A percentile compares a stretch with the other conserved stretches of the same genome.
Conservation (phyloP, 768 basidiomycete genomes). For the Serpula lacrymans region DNA sequence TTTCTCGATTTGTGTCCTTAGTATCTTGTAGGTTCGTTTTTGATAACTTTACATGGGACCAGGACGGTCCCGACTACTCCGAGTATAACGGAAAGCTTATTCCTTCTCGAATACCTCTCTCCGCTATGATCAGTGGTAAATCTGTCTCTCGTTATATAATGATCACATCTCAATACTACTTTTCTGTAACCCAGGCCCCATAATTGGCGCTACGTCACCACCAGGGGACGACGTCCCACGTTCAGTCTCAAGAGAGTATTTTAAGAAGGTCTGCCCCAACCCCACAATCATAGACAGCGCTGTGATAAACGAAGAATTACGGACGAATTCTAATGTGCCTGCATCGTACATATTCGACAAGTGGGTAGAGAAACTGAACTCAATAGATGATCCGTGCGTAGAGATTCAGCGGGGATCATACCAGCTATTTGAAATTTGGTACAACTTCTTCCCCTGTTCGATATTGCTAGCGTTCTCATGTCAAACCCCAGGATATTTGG, state of each 20-base stretch:
- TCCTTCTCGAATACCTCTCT: constrained; percentile 53
- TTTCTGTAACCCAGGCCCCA: constrained; percentile 36
- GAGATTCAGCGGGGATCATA: constrained; percentile 34
- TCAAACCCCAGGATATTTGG: constrained; percentile 45
- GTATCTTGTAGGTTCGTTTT: constrained; percentile 46
- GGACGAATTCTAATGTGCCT: constrained; percentile 19
- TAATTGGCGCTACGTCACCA: constrained; percentile 38
- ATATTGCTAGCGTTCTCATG: not conserved
- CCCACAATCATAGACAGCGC: constrained; percentile 28
- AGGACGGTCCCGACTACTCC: constrained; percentile 38
- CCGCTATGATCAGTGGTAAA: constrained; percentile 49
- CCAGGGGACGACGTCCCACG: constrained; percentile 35
- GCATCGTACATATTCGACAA: constrained; percentile 36
- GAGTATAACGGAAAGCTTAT: constrained; percentile 48
- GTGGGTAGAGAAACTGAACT: constrained; percentile 45
- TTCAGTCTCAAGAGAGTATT: constrained; percentile 45
- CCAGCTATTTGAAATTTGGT: constrained; percentile 56
- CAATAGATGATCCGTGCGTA: constrained; percentile 46
- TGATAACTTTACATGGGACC: constrained; percentile 56
- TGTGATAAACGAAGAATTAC: constrained; percentile 16
- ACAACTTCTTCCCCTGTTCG: constrained; percentile 1
- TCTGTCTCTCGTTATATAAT: not conserved
- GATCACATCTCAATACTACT: not conserved
- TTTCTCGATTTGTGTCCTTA: not conserved
- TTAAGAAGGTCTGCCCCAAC: constrained; percentile 45